Evolutionary conservation across 148 eudicot genomes (phyloP), one percentile per base, ranked within the genome.

Genomic region (Vaccinium macrocarpon): DNA sequence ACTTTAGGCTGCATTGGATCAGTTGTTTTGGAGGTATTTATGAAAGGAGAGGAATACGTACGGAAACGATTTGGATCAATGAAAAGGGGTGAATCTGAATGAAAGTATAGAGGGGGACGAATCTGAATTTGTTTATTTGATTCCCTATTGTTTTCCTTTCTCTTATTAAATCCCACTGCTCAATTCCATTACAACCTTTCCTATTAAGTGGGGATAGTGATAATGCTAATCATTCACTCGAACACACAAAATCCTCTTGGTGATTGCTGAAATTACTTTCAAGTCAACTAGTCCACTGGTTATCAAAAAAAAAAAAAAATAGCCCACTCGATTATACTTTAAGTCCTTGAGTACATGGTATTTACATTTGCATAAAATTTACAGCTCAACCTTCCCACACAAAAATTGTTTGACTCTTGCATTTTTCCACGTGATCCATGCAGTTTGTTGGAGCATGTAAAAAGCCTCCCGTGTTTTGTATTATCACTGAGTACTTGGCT

Each of bases 371-470:
- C 51, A 32, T 4, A 21, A 50, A 32, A 21, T 23, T 35, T 81
- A 9, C 23, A 32, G 71, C 38, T 74, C 55, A 42, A 23, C 51
- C 64, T 19, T 57, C 59, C 18, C 48, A 76, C 55, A 42, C 2
- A 25, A 49, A 80, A 10, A 52, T 57, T 25, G 51, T 25, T 48
- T 27, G 42, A 77, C 57, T 66, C 56, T 46, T 81, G 19, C 80
- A 23, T 81, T 82, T 68, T 73, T 52, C 70, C 61, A 83, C 84
- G 51, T 38, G 46, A 68, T 80, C 84, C 75, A 14, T 93, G 91
- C 93, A 97, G 99, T 94, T 95, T 83, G 83, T 89, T 48, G 99
- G 93, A 78, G 99, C 99, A 49, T 97, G 98, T 84, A 97, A 97
- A 89, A 97, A 97, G 83, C 90, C 96, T 19, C 99, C 99, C 11